phyloP scores from a whole-genome alignment of 805 yeast genomes.

The Yamadazyma kitorensis region DNA sequence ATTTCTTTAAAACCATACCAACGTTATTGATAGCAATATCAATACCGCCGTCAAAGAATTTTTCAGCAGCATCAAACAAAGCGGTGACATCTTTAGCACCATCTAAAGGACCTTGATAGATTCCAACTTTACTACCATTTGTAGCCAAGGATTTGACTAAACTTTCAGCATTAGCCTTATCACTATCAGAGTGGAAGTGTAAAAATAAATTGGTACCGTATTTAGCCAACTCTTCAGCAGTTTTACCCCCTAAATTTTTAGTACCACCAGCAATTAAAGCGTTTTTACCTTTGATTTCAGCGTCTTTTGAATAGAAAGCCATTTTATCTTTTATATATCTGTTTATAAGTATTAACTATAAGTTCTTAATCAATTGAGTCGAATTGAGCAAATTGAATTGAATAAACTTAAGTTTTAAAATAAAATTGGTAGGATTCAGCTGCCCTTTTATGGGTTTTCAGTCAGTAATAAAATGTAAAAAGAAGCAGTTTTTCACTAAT shows the following conservation, averaged over 20 bases:
- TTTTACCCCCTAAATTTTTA: conserved; percentile 56
- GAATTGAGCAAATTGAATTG: conserved; percentile 1
- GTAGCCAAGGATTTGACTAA: conserved; percentile 35
- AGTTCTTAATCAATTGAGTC: neutral
- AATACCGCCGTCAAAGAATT: conserved; percentile 43
- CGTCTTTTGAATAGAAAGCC: conserved; percentile 11
- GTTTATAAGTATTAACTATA: too few species aligned
- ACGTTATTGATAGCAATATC: conserved; percentile 69
- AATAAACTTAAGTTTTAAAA: too few species aligned
- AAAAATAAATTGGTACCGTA: conserved; percentile 52
- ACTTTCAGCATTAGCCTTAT: conserved; percentile 27
- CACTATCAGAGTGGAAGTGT: conserved; percentile 52
- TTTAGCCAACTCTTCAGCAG: conserved; percentile 53
- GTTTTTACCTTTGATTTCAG: conserved; percentile 40
- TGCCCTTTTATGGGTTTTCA: too few species aligned
- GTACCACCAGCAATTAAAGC: conserved; percentile 61
- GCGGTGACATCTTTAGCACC: conserved; percentile 39
- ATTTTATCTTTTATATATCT: conserved; percentile 1
- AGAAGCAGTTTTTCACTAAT: too few species aligned
- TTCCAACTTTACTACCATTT: conserved; percentile 37
- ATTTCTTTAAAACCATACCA: conserved; percentile 65
- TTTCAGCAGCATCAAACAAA: conserved; percentile 46
- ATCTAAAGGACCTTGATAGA: conserved; percentile 42
- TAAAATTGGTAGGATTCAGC: too few species aligned
- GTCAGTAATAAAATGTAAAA: too few species aligned